Evolutionary conservation across 2,329 filamentous ascomycete species (phyloP), one percentile per base, ranked within the genome.

Genomic region (Chrysoporthe austroafricana): DNA sequence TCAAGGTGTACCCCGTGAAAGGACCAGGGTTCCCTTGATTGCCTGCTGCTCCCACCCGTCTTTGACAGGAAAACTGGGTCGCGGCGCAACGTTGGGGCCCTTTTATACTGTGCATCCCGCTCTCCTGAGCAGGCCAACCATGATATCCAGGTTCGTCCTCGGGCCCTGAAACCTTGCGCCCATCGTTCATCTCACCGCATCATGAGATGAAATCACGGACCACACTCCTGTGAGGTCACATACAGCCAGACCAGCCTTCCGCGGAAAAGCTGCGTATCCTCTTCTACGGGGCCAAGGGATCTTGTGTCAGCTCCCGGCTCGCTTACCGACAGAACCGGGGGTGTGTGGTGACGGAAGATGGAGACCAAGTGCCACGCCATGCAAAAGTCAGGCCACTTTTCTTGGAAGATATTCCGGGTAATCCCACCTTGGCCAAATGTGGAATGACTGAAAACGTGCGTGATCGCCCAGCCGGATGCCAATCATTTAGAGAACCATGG

Each of bases 21-120:
- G 60, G 65, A 66, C 48, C 59, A 44, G 63, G 65, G 60, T 69
- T 66, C 54, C 9, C 60, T 69, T 39, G 52, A 46, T 36, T 50
- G 57, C 59, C 58, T 62, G 43, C 48, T 57, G 62, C 62, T 63
- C 52, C 68, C 57, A 60, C 36, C 62, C 65, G 62, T 57, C 61
- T 57, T 69, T 69, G 68, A 69, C 68, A 69, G 68, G 65, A 69
- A 69, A 67, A 67, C 61, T 69, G 68, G 68, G 62, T 61, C 68
- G n/a, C 16, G 36, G 39, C 46, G 65, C 44, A 43, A 57, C 54
- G 34, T 43, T 34, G 50, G 50, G 50, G 50, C 21, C 50, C 50
- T 54, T 8, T 16, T 21, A 4, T 34, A 6, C 26, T n/a, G 21
- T 4, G 26, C 26, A 21, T 54, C 32, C 50, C 50, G 32, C 21